These are phyloP conservation scores for Puccinia triticina DNA, from an alignment of 1,284 basidiomycete genomes.

Conservation along the genomic window DNA sequence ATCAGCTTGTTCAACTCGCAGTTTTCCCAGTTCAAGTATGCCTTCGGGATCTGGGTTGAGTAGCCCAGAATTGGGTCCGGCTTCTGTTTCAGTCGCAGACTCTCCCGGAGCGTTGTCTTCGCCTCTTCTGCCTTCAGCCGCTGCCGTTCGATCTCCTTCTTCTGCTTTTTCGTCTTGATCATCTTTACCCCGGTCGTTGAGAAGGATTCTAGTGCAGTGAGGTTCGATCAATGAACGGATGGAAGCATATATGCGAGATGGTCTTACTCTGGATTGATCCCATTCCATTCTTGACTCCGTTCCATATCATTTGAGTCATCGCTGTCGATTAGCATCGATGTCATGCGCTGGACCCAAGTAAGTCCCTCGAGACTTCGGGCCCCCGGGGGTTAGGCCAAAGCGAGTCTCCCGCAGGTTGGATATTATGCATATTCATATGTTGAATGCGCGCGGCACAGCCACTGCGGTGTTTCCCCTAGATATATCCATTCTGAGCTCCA, in stretches of 20 bases:
- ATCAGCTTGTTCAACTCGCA: constrained; percentile 47
- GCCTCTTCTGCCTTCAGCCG: constrained; percentile 21
- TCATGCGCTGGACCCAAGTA: too few species aligned
- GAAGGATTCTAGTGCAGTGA: neutral
- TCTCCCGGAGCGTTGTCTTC: neutral
- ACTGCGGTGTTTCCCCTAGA: too few species aligned
- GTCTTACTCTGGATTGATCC: neutral
- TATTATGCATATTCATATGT: too few species aligned
- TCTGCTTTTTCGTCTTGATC: constrained; percentile 41
- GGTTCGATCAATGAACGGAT: neutral
- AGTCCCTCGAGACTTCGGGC: too few species aligned
- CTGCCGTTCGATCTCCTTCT: constrained; percentile 38
- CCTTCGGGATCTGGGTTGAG: constrained; percentile 37
- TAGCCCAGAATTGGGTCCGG: constrained; percentile 50
- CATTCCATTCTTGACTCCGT: neutral
- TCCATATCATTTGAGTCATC: constrained; percentile 1
- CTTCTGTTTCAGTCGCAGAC: constrained; percentile 11
- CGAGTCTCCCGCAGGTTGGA: too few species aligned
- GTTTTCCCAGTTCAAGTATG: constrained; percentile 31
- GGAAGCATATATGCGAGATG: neutral
- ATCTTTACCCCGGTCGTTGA: neutral
- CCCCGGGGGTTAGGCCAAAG: too few species aligned
- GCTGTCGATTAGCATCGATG: neutral
- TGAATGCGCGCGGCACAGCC: too few species aligned
- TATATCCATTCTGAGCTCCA: too few species aligned